Conservation (phyloP, 2,329 filamentous ascomycete genomes). For the Sporothrix pseudoabietina region DNA sequence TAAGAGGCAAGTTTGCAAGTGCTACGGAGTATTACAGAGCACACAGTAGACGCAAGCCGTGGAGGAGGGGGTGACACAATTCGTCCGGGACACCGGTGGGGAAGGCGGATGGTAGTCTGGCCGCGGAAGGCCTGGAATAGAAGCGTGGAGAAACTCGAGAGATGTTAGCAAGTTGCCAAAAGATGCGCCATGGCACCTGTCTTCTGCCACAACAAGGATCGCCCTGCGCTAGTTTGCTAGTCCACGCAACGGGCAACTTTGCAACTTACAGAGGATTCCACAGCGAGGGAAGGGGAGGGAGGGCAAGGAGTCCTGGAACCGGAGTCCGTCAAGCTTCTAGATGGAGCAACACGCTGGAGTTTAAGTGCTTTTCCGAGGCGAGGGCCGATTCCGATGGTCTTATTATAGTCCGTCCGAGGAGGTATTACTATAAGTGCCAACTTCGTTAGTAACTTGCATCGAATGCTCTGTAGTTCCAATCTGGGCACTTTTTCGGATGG, state of each 20-base stretch:
- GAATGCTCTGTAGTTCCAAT: neutral
- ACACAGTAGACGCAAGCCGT: neutral
- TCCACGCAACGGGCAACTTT: neutral
- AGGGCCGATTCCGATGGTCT: neutral
- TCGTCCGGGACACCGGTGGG: constrained; percentile 20
- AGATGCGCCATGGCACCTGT: neutral
- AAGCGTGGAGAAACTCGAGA: constrained; percentile 8
- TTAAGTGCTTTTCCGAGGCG: constrained; percentile 8
- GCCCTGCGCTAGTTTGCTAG: constrained; percentile 11
- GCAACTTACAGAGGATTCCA: constrained; percentile 4
- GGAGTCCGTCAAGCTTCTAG: constrained; percentile 1
- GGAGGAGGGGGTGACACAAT: constrained; percentile 14
- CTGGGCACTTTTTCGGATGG: neutral
- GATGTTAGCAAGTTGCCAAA: constrained; percentile 1
- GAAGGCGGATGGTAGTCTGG: constrained; percentile 20
- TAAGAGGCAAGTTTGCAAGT: neutral
- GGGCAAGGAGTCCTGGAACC: neutral
- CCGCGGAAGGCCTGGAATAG: constrained; percentile 16
- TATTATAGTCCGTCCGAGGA: constrained; percentile 14
- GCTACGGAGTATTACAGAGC: too few species aligned
- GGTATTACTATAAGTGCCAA: neutral
- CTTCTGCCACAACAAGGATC: neutral
- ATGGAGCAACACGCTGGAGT: constrained; percentile 9
- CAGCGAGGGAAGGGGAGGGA: neutral
- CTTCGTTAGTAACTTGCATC: neutral